phyloP scores from a whole-genome alignment of 805 yeast genomes.

The Candida suzukii region DNA sequence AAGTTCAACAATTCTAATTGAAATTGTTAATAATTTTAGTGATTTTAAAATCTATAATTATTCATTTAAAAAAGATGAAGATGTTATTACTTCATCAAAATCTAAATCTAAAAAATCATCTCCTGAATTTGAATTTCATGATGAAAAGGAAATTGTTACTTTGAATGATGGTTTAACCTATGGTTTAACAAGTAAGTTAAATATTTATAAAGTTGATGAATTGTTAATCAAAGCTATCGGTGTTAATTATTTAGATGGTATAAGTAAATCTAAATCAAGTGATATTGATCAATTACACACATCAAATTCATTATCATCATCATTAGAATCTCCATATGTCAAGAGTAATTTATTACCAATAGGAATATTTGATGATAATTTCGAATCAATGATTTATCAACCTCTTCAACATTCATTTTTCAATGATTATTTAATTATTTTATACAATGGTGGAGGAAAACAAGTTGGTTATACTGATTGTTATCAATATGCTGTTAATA shows the following conservation, averaged over 20 bases:
- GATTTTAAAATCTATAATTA: constrained; percentile 13
- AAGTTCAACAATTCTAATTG: constrained; percentile 24
- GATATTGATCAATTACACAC: constrained; percentile 19
- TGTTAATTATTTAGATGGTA: not conserved
- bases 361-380: constrained; percentile 28
- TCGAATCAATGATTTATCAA: constrained; percentile 21
- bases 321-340: constrained; percentile 24
- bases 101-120: constrained; percentile 5
- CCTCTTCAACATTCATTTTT: constrained; percentile 35
- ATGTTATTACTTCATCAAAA: constrained; percentile 5
- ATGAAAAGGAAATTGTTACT: constrained; percentile 26
- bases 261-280: constrained; percentile 5
- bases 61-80: constrained; percentile 4
- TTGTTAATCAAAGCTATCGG: constrained; percentile 21
- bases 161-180: constrained; percentile 31
- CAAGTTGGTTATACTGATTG: constrained; percentile 28
- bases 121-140: constrained; percentile 5
- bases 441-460: constrained; percentile 18
- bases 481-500: constrained; percentile 31
- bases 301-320: constrained; percentile 1
- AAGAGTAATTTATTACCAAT: constrained; percentile 21
- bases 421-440: constrained; percentile 32
- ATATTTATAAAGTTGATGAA: constrained; percentile 24
- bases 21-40: constrained; percentile 25
- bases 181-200: constrained; percentile 37